These are phyloP conservation scores for Canna indica DNA, from an alignment of 176 grass and related monocot species.

Conservation along the genomic window DNA sequence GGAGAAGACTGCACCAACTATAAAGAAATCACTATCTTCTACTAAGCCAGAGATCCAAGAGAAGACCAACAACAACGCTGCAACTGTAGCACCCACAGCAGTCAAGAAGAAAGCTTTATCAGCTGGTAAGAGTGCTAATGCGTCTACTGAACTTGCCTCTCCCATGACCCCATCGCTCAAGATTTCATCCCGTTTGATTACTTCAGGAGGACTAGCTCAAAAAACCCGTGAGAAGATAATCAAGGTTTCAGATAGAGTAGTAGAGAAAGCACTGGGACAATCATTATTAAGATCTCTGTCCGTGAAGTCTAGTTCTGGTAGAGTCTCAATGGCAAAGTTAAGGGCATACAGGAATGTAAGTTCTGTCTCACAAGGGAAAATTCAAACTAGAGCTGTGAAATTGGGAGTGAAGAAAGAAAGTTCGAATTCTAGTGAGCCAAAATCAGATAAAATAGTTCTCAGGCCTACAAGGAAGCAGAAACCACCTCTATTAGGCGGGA, in stretches of 20 bases:
- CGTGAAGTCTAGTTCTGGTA: constrained; percentile 29
- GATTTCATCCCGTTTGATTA: background rate
- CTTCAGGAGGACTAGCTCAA: constrained; percentile 24
- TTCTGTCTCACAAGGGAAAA: constrained; percentile 25
- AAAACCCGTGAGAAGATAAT: constrained; percentile 20
- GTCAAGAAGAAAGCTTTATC: constrained; percentile 31
- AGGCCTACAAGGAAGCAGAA: constrained; percentile 27
- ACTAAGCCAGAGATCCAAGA: too few relatives aligned
- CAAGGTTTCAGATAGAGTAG: constrained; percentile 24
- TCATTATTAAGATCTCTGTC: constrained; percentile 35
- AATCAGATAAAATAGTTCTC: constrained; percentile 23
- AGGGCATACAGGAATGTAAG: constrained; percentile 19
- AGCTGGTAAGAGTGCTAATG: constrained; percentile 3
- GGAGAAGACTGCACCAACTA: background rate
- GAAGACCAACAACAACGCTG: background rate
- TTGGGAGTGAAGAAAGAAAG: constrained; percentile 28
- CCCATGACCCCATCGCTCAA: background rate
- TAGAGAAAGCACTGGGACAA: constrained; percentile 15
- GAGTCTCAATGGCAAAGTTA: constrained; percentile 24
- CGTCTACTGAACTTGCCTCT: constrained; percentile 11
- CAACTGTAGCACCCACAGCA: constrained; percentile 23
- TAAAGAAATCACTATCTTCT: background rate
- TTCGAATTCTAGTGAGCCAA: constrained; percentile 27
- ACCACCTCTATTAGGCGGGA: constrained; percentile 1
- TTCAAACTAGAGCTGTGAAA: constrained; percentile 24